These are phyloP conservation scores for Hymenoscyphus linearis DNA, from an alignment of 2,329 filamentous ascomycete species.

Conservation along the genomic window DNA sequence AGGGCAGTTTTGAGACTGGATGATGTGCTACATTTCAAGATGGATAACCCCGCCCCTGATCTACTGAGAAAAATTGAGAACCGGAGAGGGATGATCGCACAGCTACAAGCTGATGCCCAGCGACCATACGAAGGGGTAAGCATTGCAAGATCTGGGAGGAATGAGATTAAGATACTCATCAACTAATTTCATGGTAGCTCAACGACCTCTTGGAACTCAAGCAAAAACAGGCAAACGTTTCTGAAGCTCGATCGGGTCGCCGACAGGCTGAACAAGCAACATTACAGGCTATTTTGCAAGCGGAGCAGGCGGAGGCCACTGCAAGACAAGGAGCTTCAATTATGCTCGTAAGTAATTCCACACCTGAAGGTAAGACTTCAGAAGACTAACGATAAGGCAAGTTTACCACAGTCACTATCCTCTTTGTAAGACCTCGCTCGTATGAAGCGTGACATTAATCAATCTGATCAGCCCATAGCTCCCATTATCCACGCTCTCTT, in stretches of 20 bases:
- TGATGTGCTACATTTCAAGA: neutral
- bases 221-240: constrained; percentile 1
- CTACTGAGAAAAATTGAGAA: neutral
- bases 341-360: neutral
- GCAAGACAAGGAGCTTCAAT: neutral
- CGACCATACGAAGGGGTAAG: constrained; percentile 1
- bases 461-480: neutral
- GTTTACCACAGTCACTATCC: neutral
- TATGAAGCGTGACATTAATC: no score
- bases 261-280: neutral
- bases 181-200: neutral
- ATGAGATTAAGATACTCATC: neutral
- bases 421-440: neutral
- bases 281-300: neutral
- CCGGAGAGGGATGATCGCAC: neutral
- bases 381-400: neutral
- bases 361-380: neutral
- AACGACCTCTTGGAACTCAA: neutral
- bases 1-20: neutral
- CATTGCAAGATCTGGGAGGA: no score
- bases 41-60: neutral
- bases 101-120: neutral
- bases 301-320: neutral
- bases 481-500: neutral
- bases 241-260: neutral